Evolutionary conservation across 129 eudicot species (phyloP).

Genomic region (Lactuca saligna): DNA sequence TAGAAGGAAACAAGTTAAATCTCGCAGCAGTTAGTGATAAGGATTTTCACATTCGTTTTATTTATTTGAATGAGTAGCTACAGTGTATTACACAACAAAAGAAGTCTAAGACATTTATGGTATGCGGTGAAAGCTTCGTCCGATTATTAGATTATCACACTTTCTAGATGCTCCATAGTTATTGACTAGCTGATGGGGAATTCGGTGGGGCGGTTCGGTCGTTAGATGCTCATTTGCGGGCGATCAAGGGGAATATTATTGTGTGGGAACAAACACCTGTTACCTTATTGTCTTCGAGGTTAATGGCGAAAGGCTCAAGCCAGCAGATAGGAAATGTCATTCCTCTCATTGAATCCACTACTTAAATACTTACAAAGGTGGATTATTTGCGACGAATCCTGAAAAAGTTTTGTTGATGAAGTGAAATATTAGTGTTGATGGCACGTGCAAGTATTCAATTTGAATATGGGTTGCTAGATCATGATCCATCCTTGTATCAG

Average conservation of each 20-base stretch:
- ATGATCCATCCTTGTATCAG: conserved; percentile 65
- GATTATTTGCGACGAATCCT: conserved; percentile 60
- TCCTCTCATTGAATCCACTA: conserved; percentile 19
- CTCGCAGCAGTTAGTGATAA: conserved; percentile 57
- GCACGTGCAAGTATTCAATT: conserved; percentile 47
- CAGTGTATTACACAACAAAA: conserved; percentile 72
- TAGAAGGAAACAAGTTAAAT: conserved; percentile 62
- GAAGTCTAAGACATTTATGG: conserved; percentile 57
- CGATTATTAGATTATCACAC: conserved; percentile 71
- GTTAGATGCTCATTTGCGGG: conserved; percentile 50
- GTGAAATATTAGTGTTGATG: conserved; percentile 47
- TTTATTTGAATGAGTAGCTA: conserved; percentile 68
- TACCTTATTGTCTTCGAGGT: conserved; percentile 42
- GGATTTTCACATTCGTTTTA: conserved; percentile 62
- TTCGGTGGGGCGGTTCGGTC: conserved; percentile 46
- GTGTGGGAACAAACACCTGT: conserved; percentile 54
- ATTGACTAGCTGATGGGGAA: conserved; percentile 51
- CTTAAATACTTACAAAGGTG: conserved; percentile 62
- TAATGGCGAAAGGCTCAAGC: conserved; percentile 59
- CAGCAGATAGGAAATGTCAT: conserved; percentile 35
- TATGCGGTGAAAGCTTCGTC: conserved; percentile 54
- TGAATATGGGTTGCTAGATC: conserved; percentile 77
- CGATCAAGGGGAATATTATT: conserved; percentile 53
- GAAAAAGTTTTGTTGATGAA: conserved; percentile 63
- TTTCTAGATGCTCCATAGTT: conserved; percentile 53